Evolutionary conservation across 140 eudicot genomes (phyloP).

Genomic region (Flaveria floridana): DNA sequence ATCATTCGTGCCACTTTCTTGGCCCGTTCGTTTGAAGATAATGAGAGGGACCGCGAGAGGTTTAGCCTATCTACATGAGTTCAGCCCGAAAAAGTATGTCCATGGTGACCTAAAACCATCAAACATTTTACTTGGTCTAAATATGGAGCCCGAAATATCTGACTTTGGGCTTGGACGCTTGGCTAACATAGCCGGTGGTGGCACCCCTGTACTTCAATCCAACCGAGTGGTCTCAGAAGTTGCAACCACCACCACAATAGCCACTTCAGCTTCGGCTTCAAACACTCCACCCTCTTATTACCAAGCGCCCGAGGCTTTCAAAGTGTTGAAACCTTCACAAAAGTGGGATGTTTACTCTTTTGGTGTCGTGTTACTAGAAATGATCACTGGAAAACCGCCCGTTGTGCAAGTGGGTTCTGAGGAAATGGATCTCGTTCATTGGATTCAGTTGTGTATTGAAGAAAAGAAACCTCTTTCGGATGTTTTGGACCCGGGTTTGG

Average conservation of each 20-base stretch:
- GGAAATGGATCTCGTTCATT: conserved; percentile 70
- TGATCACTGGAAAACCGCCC: conserved; percentile 75
- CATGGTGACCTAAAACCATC: conserved; percentile 94
- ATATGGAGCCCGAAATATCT: conserved; percentile 77
- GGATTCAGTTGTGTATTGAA: conserved; percentile 91
- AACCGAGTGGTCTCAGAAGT: conserved; percentile 60
- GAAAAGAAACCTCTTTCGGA: conserved; percentile 85
- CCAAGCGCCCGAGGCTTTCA: conserved; percentile 93
- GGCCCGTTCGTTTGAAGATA: conserved; percentile 61
- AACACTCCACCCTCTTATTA: conserved; percentile 42
- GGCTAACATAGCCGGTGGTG: conserved; percentile 88
- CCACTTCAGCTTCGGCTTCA: conserved; percentile 31
- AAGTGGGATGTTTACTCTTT: conserved; percentile 94
- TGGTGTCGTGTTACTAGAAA: conserved; percentile 77
- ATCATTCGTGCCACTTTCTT: conserved; percentile 73
- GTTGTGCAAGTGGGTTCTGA: conserved; percentile 62
- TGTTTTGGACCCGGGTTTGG: conserved; percentile 68
- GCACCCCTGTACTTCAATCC: conserved; percentile 68
- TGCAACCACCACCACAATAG: conserved; percentile 26
- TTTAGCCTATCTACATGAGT: conserved; percentile 79
- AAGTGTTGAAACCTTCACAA: conserved; percentile 87
- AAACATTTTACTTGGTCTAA: conserved; percentile 66
- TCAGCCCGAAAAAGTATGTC: conserved; percentile 87
- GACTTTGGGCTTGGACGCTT: conserved; percentile 90
- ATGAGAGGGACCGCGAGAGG: conserved; percentile 88